Base-by-base conservation (phyloP, 495 filamentous ascomycete genomes). In the Daldinia caldariorum region DNA sequence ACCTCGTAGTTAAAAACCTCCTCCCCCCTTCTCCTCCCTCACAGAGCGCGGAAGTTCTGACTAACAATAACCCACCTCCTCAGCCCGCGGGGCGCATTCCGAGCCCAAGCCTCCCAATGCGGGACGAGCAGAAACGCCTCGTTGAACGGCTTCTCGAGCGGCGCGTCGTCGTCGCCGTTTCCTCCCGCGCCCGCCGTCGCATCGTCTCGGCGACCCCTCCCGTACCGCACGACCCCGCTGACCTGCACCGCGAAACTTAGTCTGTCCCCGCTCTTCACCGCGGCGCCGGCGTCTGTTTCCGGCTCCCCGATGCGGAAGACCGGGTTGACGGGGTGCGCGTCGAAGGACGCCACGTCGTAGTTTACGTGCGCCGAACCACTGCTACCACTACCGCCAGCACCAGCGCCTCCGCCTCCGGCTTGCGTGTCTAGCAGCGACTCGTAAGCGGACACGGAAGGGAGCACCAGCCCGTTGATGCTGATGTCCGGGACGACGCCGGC, bases 91-190 rank as follows among this genome's bases (percentile, higher is more conserved):
- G 77, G 34, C 58, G 71, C 74, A 14, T 67, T 74, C 35, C 69
- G 76, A 16, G 74, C 80, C 16, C 84, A 81, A 13, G 83, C 78
- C 20, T 89, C 85, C 69, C 85, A 85, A 73, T 94, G 94, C 20
- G 92, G 92, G 32, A 94, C 89, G 45, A 97, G 78, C 1, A 94
- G 83, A 67, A 94, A 89, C 6, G 81, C 88, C 72, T 97, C 92
- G 57, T 87, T 89, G 78, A 96, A 95, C 6, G 83, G 85, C 61
- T 85, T 85, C 75, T 86, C 84, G 10, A 83, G 10, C 6, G 41
- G 82, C 16, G 82, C 84, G 35, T 87, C 83, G 35, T 82, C 45
- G 3, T 6, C 58, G 13, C 39, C 22, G 32, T 1, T 43, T 12
- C 18, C 3, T 16, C 3, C 20, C 59, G 29, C 38, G 10, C 29